Conservation (phyloP, 2,329 filamentous ascomycete species). For the Aspergillus udagawae region DNA sequence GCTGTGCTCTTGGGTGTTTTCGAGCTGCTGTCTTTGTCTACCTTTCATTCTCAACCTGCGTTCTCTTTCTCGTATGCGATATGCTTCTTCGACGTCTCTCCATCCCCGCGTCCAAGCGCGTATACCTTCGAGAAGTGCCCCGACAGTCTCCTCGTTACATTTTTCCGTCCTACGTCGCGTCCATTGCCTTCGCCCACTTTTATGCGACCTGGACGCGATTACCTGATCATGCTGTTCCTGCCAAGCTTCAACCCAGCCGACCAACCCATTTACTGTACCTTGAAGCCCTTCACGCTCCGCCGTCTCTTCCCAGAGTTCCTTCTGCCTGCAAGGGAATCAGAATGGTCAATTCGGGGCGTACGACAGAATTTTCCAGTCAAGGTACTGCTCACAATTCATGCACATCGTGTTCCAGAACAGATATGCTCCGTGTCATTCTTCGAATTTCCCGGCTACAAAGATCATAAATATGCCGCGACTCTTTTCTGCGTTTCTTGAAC, state of each 20-base stretch:
- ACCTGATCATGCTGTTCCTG: constrained; percentile 18
- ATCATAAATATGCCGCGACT: constrained; percentile 56
- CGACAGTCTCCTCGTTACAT: constrained; percentile 20
- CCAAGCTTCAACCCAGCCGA: constrained; percentile 29
- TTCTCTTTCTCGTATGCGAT: constrained; percentile 50
- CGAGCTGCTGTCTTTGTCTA: constrained; percentile 8
- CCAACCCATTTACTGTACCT: constrained; percentile 34
- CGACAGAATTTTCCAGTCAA: background rate
- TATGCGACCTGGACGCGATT: constrained; percentile 4
- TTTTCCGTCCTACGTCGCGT: constrained; percentile 13
- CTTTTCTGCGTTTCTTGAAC: constrained; percentile 23
- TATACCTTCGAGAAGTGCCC: constrained; percentile 36
- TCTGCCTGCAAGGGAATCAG: constrained; percentile 15
- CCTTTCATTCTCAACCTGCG: constrained; percentile 50
- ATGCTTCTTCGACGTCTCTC: constrained; percentile 40
- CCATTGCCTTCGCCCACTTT: constrained; percentile 17
- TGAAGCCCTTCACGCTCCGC: constrained; percentile 34
- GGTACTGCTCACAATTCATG: constrained; percentile 49
- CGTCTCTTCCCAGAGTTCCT: constrained; percentile 29
- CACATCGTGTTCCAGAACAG: constrained; percentile 58
- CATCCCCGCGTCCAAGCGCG: constrained; percentile 42
- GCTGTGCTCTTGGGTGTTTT: background rate
- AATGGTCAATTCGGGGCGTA: background rate
- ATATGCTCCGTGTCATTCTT: constrained; percentile 54
- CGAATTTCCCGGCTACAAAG: constrained; percentile 58